A percentile compares a stretch with the other conserved stretches of the same genome.
Evolutionary conservation across 805 yeast species (phyloP).

Genomic region (Hyphopichia homilentoma): DNA sequence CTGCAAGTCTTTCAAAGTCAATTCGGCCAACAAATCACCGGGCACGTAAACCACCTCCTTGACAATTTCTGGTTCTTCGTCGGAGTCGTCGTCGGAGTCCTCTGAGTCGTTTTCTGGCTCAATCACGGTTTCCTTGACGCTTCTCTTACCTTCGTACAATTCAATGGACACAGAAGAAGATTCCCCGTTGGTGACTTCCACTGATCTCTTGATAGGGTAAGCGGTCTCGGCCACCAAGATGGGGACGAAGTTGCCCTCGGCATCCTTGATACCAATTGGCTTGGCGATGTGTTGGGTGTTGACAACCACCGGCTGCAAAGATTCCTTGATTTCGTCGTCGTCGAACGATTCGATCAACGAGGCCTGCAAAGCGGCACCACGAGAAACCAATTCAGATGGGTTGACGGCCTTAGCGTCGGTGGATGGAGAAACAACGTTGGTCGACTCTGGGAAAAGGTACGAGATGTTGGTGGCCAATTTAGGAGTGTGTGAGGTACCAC

Average conservation of each 20-base stretch:
- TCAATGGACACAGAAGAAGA: conserved; percentile 59
- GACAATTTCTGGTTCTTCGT: conserved; percentile 87
- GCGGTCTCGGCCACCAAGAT: conserved; percentile 82
- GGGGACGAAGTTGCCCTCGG: conserved; percentile 67
- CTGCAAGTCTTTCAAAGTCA: conserved; percentile 68
- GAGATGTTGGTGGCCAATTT: conserved; percentile 77
- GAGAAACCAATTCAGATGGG: conserved; percentile 85
- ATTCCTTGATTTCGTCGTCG: conserved; percentile 76
- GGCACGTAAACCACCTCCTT: conserved; percentile 72
- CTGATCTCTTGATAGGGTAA: conserved; percentile 79
- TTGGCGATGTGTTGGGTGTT: conserved; percentile 83
- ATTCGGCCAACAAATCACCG: conserved; percentile 72
- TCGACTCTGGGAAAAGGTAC: conserved; percentile 75
- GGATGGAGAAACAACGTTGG: conserved; percentile 72
- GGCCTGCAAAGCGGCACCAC: conserved; percentile 98
- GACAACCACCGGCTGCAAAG: conserved; percentile 76
- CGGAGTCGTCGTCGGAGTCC: conserved; percentile 47
- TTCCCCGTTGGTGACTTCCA: conserved; percentile 59
- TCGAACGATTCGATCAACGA: conserved; percentile 78
- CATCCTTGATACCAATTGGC: conserved; percentile 80
- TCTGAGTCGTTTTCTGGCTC: conserved; percentile 61
- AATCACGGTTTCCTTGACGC: conserved; percentile 74
- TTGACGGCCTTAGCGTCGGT: conserved; percentile 71
- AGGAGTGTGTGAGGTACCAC: conserved; percentile 92
- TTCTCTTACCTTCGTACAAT: conserved; percentile 82